Evolutionary conservation across 75 land plant species (phyloP).

Genomic region (Pinus tabuliformis): DNA sequence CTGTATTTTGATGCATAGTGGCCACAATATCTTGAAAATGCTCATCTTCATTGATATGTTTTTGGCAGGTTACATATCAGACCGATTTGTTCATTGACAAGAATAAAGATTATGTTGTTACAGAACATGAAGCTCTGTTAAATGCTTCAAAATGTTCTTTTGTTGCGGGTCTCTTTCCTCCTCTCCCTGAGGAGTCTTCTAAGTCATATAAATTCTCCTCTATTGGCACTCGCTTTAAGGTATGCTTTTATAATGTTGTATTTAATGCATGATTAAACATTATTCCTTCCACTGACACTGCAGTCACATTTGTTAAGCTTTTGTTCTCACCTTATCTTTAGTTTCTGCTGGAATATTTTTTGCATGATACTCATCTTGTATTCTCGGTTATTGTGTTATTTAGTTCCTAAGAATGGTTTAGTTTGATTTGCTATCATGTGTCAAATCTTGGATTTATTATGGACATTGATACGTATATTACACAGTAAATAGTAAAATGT

Average conservation of each 20-base stretch:
- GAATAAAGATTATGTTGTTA: conserved; percentile 99
- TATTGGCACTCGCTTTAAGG: conserved; percentile 96
- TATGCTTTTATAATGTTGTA: conserved; percentile 7
- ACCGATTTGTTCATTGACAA: conserved; percentile 93
- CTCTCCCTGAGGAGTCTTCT: conserved; percentile 72
- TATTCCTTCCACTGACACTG: too few relatives aligned
- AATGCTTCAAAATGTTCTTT: conserved; percentile 82
- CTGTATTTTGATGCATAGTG: background rate
- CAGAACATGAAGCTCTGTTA: conserved; percentile 93
- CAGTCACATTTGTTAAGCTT: too few relatives aligned
- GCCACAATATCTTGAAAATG: background rate
- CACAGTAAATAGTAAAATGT: too few relatives aligned
- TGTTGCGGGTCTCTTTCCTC: conserved; percentile 83
- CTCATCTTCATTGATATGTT: background rate
- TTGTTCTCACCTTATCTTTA: background rate
- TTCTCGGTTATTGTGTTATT: background rate
- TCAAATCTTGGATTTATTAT: background rate
- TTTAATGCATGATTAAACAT: too few relatives aligned
- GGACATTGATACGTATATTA: background rate
- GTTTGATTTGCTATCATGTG: background rate
- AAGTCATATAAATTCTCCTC: conserved; percentile 95
- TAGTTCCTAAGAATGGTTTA: background rate
- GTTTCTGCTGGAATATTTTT: background rate
- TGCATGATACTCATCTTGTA: background rate
- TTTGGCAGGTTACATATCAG: conserved; percentile 92